phyloP scores from a whole-genome alignment of 768 basidiomycete species.

The Lactifluus subvellereus region DNA sequence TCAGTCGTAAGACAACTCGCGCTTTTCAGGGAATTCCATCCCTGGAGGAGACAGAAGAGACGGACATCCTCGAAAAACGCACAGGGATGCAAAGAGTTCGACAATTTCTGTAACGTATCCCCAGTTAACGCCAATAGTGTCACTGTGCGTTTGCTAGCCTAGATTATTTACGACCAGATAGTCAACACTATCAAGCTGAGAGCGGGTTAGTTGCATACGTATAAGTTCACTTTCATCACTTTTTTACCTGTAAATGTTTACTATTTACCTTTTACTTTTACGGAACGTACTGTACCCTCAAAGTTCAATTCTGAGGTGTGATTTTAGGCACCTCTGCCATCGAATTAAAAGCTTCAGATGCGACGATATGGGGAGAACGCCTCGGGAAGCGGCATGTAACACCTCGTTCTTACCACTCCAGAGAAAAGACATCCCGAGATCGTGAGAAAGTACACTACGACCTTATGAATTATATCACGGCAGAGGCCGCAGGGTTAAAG shows the following conservation, averaged over 20 bases:
- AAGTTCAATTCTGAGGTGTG: not conserved
- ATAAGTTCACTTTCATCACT: not conserved
- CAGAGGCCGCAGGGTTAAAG: slow-evolving; percentile 17
- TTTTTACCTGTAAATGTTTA: too few relatives aligned
- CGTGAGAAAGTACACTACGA: not conserved
- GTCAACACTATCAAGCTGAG: too few relatives aligned
- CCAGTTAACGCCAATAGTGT: not conserved
- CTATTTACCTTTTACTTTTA: not conserved
- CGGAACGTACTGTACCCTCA: not conserved
- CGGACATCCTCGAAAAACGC: slow-evolving; percentile 1
- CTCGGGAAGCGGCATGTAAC: not conserved
- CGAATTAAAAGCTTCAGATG: not conserved
- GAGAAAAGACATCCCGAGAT: not conserved
- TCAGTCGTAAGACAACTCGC: not conserved
- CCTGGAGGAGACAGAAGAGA: slow-evolving; percentile 21
- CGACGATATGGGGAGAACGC: not conserved
- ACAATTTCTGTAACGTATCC: slow-evolving; percentile 5
- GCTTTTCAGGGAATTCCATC: slow-evolving; percentile 16
- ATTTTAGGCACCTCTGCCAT: not conserved
- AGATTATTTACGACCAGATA: not conserved
- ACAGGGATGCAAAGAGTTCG: slow-evolving; percentile 3
- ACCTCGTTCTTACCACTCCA: not conserved
- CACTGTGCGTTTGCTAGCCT: not conserved
- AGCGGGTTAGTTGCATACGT: not conserved
- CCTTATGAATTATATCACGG: not conserved